Evolutionary conservation across 345 rosid species (phyloP), one percentile per base, ranked within the genome.

Genomic region (Gossypium anomalum): DNA sequence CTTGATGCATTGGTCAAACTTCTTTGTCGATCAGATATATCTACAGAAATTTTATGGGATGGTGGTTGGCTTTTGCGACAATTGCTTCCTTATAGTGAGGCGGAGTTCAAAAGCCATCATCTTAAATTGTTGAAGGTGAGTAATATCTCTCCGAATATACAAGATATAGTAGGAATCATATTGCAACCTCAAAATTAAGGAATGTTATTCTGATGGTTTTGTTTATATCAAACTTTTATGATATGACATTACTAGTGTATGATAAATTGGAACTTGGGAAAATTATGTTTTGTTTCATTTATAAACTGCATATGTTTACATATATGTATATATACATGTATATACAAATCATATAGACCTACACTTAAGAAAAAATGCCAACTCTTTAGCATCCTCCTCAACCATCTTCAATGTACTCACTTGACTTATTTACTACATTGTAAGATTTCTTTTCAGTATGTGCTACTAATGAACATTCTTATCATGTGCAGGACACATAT

Each of bases 21-120:
- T 55, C 86, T 96, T 77, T 87, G 92, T 77, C 99, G 98, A 53
- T 84, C 94, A 59, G 84, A 88, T 83, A 83, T 96, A 81, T 86
- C 95, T 53, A 92, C 98, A 9, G 99, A 96, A 82, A 92, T 91
- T 57, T 79, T 93, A 82, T 90, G 99, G 99, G 90, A 86, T 83
- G 98, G 97, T 64, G 98, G 98, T 48, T 96, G 99, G 99, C 97
- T 96, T 74, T 84, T 96, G 81, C 99, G 90, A 49, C 99, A 96
- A 75, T 82, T 96, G 80, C 97, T 93, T 78, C 98, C 98, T 76
- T 87, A 96, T 63, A 91, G 92, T 23, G 88, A 90, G 82, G 89
- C 87, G 59, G 99, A 93, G 81, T 88, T 96, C 75, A 92, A 90
- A 80, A 81, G 83, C 53, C 87, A 86, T 77, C 98, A 96, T 87